Conservation (phyloP, 306 rosid species). For the Cucurbita maxima region DNA sequence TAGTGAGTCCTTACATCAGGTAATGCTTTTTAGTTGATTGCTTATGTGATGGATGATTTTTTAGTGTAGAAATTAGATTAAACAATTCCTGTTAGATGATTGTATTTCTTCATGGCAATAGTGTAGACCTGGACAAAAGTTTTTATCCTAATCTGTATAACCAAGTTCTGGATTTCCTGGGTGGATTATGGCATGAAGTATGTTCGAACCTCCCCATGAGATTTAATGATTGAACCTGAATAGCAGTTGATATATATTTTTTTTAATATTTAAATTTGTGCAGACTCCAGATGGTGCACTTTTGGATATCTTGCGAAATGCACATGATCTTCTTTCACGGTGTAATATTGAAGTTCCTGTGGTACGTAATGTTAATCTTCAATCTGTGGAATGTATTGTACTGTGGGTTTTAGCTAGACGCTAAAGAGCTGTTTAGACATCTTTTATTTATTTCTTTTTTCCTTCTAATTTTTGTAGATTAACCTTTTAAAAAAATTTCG, state of each 20-base stretch:
- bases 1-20: constrained; percentile 77
- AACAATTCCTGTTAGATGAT: neutral
- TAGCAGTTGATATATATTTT: neutral
- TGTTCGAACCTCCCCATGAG: neutral
- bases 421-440: neutral
- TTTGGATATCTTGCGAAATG: constrained; percentile 76
- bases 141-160: neutral
- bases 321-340: constrained; percentile 61
- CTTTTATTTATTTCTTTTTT: neutral
- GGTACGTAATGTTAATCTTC: constrained; percentile 25
- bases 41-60: constrained; percentile 1
- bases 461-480: neutral
- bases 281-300: constrained; percentile 93
- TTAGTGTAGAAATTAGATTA: neutral
- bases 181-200: neutral
- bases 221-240: constrained; percentile 7
- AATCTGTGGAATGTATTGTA: neutral
- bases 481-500: neutral
- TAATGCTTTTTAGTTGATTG: constrained; percentile 14
- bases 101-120: neutral
- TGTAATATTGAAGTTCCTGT: constrained; percentile 67
- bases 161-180: neutral
- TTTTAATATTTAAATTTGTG: neutral
- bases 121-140: neutral
- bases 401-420: neutral